Conservation (phyloP, 1,284 basidiomycete genomes). For the Phellinidium pouzarii region DNA sequence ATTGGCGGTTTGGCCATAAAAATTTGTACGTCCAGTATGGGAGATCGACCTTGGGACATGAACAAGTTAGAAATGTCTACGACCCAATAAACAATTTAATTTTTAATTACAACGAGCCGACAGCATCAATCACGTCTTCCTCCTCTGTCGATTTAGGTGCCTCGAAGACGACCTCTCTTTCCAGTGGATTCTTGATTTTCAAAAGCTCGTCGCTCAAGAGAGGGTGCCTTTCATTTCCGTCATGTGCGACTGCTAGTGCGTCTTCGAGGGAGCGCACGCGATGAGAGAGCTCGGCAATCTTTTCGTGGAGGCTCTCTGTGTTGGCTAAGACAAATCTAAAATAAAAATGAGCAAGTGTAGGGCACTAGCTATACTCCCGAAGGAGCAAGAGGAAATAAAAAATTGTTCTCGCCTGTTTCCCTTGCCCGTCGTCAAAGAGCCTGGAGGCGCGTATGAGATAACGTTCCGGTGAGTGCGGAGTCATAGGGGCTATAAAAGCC, state of each 20-base stretch:
- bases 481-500: constrained; percentile 14
- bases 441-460: constrained; percentile 29
- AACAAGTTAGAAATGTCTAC: background rate
- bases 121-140: constrained; percentile 48
- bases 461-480: constrained; percentile 19
- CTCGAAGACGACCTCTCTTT: constrained; percentile 44
- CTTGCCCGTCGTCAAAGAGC: constrained; percentile 64
- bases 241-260: constrained; percentile 47
- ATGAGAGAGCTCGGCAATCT: constrained; percentile 50
- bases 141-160: constrained; percentile 35
- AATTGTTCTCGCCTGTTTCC: constrained; percentile 47
- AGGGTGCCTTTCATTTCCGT: constrained; percentile 42
- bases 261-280: constrained; percentile 61
- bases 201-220: constrained; percentile 52
- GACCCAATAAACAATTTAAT: background rate
- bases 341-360: background rate
- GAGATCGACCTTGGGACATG: constrained; percentile 44
- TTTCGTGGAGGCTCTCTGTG: constrained; percentile 60
- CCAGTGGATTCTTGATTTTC: constrained; percentile 57
- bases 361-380: background rate
- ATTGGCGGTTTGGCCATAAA: constrained; percentile 59
- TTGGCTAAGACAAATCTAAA: constrained; percentile 60
- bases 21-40: constrained; percentile 52
- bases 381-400: constrained; percentile 5
- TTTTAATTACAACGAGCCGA: constrained; percentile 55